Conservation (phyloP, 2,329 filamentous ascomycete genomes). For the Fusarium pseudonygamai region DNA sequence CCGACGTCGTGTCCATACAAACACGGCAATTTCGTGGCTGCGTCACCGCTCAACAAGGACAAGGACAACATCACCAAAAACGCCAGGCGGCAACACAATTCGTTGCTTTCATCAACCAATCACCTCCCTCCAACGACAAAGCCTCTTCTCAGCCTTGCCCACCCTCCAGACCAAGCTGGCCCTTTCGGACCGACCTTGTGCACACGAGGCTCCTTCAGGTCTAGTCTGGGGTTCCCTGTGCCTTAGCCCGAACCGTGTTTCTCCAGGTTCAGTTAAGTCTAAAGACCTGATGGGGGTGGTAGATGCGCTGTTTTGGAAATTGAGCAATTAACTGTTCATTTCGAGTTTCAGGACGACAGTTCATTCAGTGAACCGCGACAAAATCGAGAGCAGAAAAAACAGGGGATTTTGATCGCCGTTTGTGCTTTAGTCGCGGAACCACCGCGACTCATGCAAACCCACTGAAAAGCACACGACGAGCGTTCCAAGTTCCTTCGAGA, state of each 20-base stretch:
- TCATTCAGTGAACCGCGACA: no score
- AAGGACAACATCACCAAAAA: neutral
- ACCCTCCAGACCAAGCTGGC: slow-evolving; percentile 21
- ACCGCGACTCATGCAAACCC: slow-evolving; percentile 29
- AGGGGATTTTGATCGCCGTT: slow-evolving; percentile 2
- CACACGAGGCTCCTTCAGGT: slow-evolving; percentile 19
- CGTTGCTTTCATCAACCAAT: slow-evolving; percentile 3
- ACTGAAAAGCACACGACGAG: slow-evolving; percentile 33
- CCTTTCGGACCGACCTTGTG: slow-evolving; percentile 43
- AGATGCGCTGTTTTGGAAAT: slow-evolving; percentile 18
- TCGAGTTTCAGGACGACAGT: neutral
- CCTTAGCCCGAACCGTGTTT: slow-evolving; percentile 26
- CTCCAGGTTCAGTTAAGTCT: slow-evolving; percentile 38
- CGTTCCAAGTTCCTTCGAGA: slow-evolving; percentile 38
- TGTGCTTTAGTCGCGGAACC: neutral
- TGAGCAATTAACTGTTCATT: slow-evolving; percentile 13
- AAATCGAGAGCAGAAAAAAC: neutral
- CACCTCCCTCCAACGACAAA: neutral
- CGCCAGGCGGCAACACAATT: neutral
- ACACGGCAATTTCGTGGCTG: neutral
- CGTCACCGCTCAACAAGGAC: slow-evolving; percentile 2
- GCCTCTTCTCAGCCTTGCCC: slow-evolving; percentile 36
- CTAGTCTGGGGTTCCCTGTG: slow-evolving; percentile 29
- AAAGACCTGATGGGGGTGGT: slow-evolving; percentile 2
- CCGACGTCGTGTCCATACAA: neutral